These are phyloP conservation scores for Colletotrichum sp. DNA, from an alignment of 2,329 filamentous ascomycete species.

Conservation along the genomic window DNA sequence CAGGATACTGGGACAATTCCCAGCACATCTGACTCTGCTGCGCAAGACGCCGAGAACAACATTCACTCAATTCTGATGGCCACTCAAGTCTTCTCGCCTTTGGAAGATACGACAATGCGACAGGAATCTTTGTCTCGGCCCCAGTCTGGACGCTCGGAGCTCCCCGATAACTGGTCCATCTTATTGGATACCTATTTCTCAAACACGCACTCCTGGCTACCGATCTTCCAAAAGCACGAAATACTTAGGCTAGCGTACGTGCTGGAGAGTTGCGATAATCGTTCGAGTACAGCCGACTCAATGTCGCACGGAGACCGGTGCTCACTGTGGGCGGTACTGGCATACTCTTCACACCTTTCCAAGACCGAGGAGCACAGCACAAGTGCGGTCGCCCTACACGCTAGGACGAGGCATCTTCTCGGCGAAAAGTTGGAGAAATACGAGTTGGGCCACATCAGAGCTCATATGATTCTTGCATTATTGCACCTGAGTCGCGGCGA, in stretches of 20 bases:
- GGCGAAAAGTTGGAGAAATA: background rate
- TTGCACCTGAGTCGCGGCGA: background rate
- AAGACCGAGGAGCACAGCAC: background rate
- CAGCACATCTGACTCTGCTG: background rate
- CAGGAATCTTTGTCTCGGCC: background rate
- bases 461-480: background rate
- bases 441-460: background rate
- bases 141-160: background rate
- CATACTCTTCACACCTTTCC: background rate
- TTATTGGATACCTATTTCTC: background rate
- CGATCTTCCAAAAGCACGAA: conserved; percentile 11
- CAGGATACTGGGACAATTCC: background rate
- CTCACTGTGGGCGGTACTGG: conserved; percentile 6
- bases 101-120: background rate
- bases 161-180: background rate
- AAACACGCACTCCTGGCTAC: background rate
- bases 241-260: background rate
- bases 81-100: background rate
- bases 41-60: background rate
- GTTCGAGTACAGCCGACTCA: background rate
- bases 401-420: background rate
- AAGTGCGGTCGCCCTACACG: background rate
- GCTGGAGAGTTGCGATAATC: background rate
- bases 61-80: background rate
- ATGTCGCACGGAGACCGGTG: background rate